These are phyloP conservation scores for Leishmania amazonensis DNA, from an alignment of 208 protist species.

Conservation along the genomic window DNA sequence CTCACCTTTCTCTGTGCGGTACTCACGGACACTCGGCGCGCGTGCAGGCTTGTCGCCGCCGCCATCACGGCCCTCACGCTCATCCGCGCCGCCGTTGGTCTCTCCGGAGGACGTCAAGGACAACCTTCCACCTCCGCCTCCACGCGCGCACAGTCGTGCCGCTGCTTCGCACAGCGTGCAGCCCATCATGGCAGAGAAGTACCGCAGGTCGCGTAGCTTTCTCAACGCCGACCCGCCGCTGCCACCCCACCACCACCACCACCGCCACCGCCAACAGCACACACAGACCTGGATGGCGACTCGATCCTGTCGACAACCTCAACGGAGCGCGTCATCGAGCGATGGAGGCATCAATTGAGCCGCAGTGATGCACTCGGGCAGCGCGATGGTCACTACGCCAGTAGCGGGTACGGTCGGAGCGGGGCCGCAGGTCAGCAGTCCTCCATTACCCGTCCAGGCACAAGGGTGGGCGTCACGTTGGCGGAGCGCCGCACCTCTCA, in stretches of 20 bases:
- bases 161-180: background rate
- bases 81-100: constrained; percentile 4
- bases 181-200: background rate
- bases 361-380: background rate
- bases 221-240: background rate
- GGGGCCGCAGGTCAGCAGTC: background rate
- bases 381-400: background rate
- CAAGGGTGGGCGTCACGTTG: background rate
- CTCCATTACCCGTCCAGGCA: background rate
- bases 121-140: constrained; percentile 9
- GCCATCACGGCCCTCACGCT: background rate
- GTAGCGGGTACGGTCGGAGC: background rate
- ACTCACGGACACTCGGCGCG: constrained; percentile 1
- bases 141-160: background rate
- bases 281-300: background rate
- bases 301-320: constrained; percentile 21
- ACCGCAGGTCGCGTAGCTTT: background rate
- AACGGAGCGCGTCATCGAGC: constrained; percentile 15
- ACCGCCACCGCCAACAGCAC: background rate
- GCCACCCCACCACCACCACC: constrained; percentile 7
- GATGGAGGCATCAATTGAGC: constrained; percentile 8
- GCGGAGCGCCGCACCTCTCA: background rate
- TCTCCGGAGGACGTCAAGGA: constrained; percentile 29
- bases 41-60: background rate
- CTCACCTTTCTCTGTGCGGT: constrained; percentile 8